Percentiles rank a stretch among this genome's conserved stretches.
Conservation (phyloP, 1,139 yeast species). For the Hansenula sp. region DNA sequence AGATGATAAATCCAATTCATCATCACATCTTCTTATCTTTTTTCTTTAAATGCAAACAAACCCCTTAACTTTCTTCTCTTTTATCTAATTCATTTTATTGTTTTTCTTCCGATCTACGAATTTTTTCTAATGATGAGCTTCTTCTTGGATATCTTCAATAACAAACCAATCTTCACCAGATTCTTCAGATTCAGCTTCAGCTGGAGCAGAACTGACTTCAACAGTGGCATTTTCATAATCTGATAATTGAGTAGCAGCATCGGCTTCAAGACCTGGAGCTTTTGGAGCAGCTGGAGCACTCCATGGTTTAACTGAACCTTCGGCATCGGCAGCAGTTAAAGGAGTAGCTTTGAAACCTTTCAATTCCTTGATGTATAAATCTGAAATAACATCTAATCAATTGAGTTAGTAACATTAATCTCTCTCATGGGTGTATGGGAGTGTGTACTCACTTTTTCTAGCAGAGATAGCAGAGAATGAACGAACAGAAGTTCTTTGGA, state of each 20-base stretch:
- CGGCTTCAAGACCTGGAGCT: slow-evolving; percentile 68
- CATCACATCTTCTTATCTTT: no score
- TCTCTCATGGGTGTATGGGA: background rate
- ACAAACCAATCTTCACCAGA: slow-evolving; percentile 68
- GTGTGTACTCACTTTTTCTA: slow-evolving; percentile 24
- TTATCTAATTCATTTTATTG: background rate
- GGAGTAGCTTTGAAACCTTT: slow-evolving; percentile 86
- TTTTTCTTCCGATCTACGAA: background rate
- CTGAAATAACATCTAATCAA: slow-evolving; percentile 68
- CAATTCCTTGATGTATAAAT: slow-evolving; percentile 82
- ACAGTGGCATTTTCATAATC: slow-evolving; percentile 74
- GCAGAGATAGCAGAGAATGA: slow-evolving; percentile 31
- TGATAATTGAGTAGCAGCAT: slow-evolving; percentile 65
- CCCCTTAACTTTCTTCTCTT: no score
- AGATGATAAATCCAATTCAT: no score
- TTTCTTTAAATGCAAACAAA: background rate
- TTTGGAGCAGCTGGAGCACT: slow-evolving; percentile 70
- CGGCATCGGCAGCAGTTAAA: slow-evolving; percentile 67
- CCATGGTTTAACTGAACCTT: slow-evolving; percentile 79
- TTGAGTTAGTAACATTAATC: background rate
- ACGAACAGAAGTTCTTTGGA: slow-evolving; percentile 25
- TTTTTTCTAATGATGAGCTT: slow-evolving; percentile 42
- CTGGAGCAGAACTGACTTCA: slow-evolving; percentile 50
- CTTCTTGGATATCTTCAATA: slow-evolving; percentile 69
- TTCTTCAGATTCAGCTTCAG: slow-evolving; percentile 39